Evolutionary conservation across 192 early-diverging fungal genomes (phyloP), one percentile per base, ranked within the genome.

Genomic region (Funneliformis mosseae): DNA sequence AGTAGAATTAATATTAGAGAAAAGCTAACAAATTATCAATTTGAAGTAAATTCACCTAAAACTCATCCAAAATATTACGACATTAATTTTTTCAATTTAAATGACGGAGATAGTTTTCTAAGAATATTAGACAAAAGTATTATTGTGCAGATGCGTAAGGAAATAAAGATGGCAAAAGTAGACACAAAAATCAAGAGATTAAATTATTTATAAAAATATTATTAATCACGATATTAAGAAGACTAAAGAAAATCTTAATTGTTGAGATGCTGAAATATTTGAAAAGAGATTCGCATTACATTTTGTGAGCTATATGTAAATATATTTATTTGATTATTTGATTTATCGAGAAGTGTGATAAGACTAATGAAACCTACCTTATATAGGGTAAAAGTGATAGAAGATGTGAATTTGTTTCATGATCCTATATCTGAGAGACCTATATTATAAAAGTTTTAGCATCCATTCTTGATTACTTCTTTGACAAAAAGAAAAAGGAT

Each of bases 361-460:
- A 74, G 42, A n/a, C 72, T 74, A 74, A 74, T 55, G n/a, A 74
- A 38, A 62, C 60, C 12, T 9, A 27, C 8, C 63, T 27, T 66
- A 23, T 33, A 66, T 23, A 76, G 50, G 74, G 55, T 76, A 21
- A 28, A 28, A 61, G 11, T 61, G 11, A 76, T 76, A 4, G 55
- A 61, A 33, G 74, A 75, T 75, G 16, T 60, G 48, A 61, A 76
- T 61, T 76, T 61, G 18, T 76, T 76, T 43, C 48, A 59, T 76
- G 74, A 76, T 21, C 48, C 2, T 33, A 76, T 76, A 25, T 76
- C 50, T 4, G 50, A 61, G 33, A 33, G 10, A 76, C 50, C 14
- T 76, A 76, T 76, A 38, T 76, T 38, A 38, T 16, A 28, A 61
- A 6, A 4, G 74, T 76, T 12, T 33, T 76, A 42, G 27, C 55